Conservation (phyloP, 768 basidiomycete genomes). For the Dacryopinax primogenitus region DNA sequence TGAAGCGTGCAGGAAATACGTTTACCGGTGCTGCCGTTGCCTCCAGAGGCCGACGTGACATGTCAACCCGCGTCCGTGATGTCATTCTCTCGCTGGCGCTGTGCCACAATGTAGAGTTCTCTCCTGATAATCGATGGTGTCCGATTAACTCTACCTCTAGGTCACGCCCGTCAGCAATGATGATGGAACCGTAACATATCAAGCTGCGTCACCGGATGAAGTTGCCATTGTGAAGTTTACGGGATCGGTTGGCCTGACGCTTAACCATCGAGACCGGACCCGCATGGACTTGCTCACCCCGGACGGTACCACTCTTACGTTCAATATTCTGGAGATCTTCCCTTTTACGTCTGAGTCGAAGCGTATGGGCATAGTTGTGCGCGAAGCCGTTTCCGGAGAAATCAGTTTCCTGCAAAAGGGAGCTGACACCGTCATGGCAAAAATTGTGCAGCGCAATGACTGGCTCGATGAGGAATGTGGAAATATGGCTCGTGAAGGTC, state of each 20-base stretch:
- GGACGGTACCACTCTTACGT: slow-evolving; percentile 47
- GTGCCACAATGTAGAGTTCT: slow-evolving; percentile 77
- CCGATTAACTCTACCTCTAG: slow-evolving; percentile 30
- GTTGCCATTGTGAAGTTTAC: slow-evolving; percentile 98
- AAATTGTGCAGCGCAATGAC: slow-evolving; percentile 90
- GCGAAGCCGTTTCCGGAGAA: slow-evolving; percentile 60
- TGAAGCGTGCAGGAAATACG: slow-evolving; percentile 36
- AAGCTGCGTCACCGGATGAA: slow-evolving; percentile 97
- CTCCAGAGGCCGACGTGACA: slow-evolving; percentile 76
- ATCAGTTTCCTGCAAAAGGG: slow-evolving; percentile 91
- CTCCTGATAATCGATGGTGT: not conserved
- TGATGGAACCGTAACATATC: slow-evolving; percentile 88
- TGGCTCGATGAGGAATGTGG: slow-evolving; percentile 98
- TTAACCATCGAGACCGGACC: slow-evolving; percentile 79
- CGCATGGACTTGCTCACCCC: slow-evolving; percentile 75
- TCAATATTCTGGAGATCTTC: slow-evolving; percentile 86
- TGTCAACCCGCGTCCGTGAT: slow-evolving; percentile 86
- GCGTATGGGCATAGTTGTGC: slow-evolving; percentile 95
- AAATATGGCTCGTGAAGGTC: slow-evolving; percentile 94
- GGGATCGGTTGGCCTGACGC: slow-evolving; percentile 80
- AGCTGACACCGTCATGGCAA: slow-evolving; percentile 95
- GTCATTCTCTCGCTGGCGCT: slow-evolving; percentile 85
- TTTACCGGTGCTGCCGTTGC: slow-evolving; percentile 74
- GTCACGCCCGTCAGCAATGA: slow-evolving; percentile 93
- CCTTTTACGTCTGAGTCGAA: slow-evolving; percentile 98